phyloP scores from a whole-genome alignment of 495 filamentous ascomycete genomes.

The Copromyces sp. region DNA sequence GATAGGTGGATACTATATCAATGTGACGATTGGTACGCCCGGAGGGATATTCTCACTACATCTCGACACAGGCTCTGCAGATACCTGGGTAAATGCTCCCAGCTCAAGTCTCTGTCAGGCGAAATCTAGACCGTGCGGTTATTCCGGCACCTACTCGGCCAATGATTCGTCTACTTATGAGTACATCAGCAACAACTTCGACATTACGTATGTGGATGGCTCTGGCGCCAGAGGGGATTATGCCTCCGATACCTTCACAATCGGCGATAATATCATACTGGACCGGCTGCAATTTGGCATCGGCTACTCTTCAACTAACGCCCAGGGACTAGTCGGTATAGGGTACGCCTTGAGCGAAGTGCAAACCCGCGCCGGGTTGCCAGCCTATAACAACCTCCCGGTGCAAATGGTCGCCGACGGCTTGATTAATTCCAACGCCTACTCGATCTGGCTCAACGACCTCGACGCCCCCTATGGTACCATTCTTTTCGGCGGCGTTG shows the following conservation, averaged over 20 bases:
- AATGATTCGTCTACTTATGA: conserved; percentile 72
- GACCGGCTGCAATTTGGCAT: conserved; percentile 74
- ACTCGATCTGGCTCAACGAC: conserved; percentile 84
- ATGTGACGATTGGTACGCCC: conserved; percentile 64
- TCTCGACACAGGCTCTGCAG: conserved; percentile 78
- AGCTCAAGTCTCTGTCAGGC: conserved; percentile 49
- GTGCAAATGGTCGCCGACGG: conserved; percentile 59
- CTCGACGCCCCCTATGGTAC: conserved; percentile 63
- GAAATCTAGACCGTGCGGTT: conserved; percentile 37
- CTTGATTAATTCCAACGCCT: conserved; percentile 69
- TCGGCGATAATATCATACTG: conserved; percentile 50
- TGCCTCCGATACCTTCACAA: conserved; percentile 62
- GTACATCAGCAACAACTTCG: conserved; percentile 69
- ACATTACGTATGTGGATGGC: conserved; percentile 86
- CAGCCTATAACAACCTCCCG: conserved; percentile 70
- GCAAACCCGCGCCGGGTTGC: conserved; percentile 49
- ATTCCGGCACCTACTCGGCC: conserved; percentile 58
- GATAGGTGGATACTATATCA: conserved; percentile 61
- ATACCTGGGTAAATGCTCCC: conserved; percentile 76
- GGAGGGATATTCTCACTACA: conserved; percentile 53
- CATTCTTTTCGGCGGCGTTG: conserved; percentile 87
- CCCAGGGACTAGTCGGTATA: conserved; percentile 80
- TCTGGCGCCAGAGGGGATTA: conserved; percentile 76
- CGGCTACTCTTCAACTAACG: conserved; percentile 61
- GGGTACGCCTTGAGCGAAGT: conserved; percentile 82